phyloP scores from a whole-genome alignment of 1,284 basidiomycete species.

The Inonotus hispidus region DNA sequence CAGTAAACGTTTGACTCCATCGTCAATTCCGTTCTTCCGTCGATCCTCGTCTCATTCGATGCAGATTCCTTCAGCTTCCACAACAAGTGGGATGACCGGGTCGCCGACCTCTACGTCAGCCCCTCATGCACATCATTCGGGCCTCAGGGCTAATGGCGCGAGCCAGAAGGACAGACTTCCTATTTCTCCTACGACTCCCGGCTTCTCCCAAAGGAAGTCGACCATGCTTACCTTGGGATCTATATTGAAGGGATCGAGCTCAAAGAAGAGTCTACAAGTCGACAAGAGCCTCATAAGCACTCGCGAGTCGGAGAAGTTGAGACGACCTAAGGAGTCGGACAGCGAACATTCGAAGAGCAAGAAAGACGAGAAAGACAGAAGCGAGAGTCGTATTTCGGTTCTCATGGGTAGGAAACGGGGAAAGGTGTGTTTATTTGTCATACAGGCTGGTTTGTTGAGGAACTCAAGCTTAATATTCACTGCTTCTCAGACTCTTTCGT shows the following conservation, averaged over 20 bases:
- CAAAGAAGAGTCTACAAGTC: slow-evolving; percentile 70
- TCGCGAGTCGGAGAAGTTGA: slow-evolving; percentile 39
- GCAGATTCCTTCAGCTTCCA: slow-evolving; percentile 43
- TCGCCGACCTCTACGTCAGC: slow-evolving; percentile 50
- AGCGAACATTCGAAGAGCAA: slow-evolving; percentile 51
- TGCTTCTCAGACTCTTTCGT: slow-evolving; percentile 69
- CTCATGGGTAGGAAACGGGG: slow-evolving; percentile 88
- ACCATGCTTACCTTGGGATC: slow-evolving; percentile 74
- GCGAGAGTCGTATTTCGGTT: slow-evolving; percentile 80
- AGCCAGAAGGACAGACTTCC: slow-evolving; percentile 37
- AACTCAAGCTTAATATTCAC: neutral
- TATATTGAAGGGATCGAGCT: slow-evolving; percentile 77
- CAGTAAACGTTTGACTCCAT: slow-evolving; percentile 78
- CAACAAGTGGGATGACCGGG: slow-evolving; percentile 24
- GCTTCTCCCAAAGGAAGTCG: slow-evolving; percentile 65
- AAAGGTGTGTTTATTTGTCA: slow-evolving; percentile 56
- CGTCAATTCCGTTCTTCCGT: slow-evolving; percentile 93
- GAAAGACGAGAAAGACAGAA: slow-evolving; percentile 77
- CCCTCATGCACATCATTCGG: slow-evolving; percentile 35
- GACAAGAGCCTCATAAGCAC: slow-evolving; percentile 53
- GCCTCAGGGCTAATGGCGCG: slow-evolving; percentile 33
- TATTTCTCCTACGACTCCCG: slow-evolving; percentile 48
- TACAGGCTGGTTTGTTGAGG: neutral
- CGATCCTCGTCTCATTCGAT: slow-evolving; percentile 88
- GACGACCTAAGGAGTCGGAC: slow-evolving; percentile 35